Evolutionary conservation across 495 filamentous ascomycete species (phyloP), one percentile per base, ranked within the genome.

Genomic region (Xylaria cubensis): DNA sequence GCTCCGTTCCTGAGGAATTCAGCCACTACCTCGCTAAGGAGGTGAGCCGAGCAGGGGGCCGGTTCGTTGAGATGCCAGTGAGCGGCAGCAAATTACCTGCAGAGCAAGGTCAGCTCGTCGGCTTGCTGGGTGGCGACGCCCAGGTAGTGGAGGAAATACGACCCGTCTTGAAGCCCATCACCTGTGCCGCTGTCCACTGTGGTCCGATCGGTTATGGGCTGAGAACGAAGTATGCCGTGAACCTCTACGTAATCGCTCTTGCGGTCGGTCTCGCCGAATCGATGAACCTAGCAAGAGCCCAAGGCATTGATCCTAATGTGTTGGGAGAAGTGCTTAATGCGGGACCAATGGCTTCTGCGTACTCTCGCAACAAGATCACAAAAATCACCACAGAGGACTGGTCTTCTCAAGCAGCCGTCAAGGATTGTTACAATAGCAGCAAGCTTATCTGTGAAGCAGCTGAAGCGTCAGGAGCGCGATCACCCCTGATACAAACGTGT

Each of bases 371-470:
- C 19, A 73, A 73, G 56, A 69, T 64, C 4, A 41, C 56, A 7
- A 73, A 73, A 32, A 64, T 70, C 55, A 42, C 42, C 42, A 63
- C 50, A 17, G 24, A 53, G 26, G 72, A 73, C 32, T 73, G 67
- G 67, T 63, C 55, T 6, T 29, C 72, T 36, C 72, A 70, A 42
- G 72, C 67, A 17, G 46, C 67, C 19, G 21, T 44, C n/a, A 70
- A 70, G 56, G 72, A 73, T 36, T 73, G 67, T 62, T 73, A 70
- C 39, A 73, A 73, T 53, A 70, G 53, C 36, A 73, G 55, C 21
- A 61, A 70, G 44, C 67, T 73, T 34, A 70, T 70, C n/a, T 62
- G 56, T 19, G 10, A 56, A 7, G 72, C 72, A 13, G 72, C 53
- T 19, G 63, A 70, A 53, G 67, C 34, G 15, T 58, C 67, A 29